Evolutionary conservation across 75 land plant species (phyloP).

Genomic region (Sequoia sempervirens): DNA sequence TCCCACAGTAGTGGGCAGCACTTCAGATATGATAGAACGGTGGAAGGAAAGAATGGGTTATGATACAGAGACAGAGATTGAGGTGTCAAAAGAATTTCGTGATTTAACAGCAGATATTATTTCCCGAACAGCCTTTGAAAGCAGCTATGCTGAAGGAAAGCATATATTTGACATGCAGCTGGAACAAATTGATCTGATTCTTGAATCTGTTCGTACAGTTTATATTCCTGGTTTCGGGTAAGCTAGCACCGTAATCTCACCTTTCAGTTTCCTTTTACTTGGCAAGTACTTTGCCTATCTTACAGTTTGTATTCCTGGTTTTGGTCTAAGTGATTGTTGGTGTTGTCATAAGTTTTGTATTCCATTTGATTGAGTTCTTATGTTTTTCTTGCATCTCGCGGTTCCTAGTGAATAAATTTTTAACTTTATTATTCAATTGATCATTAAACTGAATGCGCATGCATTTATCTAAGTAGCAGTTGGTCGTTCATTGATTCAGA

Average conservation of each 20-base stretch:
- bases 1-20: conserved; percentile 4
- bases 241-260: too few species aligned
- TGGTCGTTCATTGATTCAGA: conserved; percentile 8
- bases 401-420: too few species aligned
- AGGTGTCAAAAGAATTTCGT: not conserved
- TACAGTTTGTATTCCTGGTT: not conserved
- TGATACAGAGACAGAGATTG: not conserved
- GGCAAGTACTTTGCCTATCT: too few species aligned
- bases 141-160: not conserved
- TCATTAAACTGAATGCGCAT: too few species aligned
- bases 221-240: not conserved
- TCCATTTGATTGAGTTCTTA: not conserved
- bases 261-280: too few species aligned
- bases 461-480: not conserved
- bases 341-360: not conserved
- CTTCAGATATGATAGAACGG: conserved; percentile 5
- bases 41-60: not conserved
- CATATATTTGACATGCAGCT: not conserved
- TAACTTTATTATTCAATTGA: too few species aligned
- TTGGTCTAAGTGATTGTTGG: not conserved
- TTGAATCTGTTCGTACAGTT: not conserved
- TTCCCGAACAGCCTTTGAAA: not conserved
- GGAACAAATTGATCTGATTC: not conserved
- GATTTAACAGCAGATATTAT: not conserved
- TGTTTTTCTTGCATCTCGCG: too few species aligned